Percentiles rank a stretch among this genome's conserved stretches.
Evolutionary conservation across 352 stramenopile species (phyloP).

Genomic region (Pythium monospermum): DNA sequence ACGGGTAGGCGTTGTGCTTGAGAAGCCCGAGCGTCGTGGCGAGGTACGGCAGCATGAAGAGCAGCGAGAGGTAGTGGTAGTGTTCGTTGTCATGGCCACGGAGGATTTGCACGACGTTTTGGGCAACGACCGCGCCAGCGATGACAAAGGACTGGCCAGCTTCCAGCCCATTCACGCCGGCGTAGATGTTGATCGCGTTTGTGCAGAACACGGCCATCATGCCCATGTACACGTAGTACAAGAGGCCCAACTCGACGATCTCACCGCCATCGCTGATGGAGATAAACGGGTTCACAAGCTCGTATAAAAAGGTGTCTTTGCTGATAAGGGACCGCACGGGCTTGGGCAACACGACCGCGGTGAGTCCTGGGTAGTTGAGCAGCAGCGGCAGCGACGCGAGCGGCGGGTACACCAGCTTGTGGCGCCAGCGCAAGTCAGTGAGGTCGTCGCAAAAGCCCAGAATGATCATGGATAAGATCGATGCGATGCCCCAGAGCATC

Average conservation of each 20-base stretch:
- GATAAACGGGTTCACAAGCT: slow-evolving; percentile 57
- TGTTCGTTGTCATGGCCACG: slow-evolving; percentile 77
- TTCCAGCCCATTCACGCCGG: slow-evolving; percentile 98
- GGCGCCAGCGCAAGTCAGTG: slow-evolving; percentile 92
- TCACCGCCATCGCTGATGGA: slow-evolving; percentile 72
- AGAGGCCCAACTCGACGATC: slow-evolving; percentile 89
- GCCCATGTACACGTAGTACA: slow-evolving; percentile 98
- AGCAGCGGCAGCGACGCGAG: slow-evolving; percentile 96
- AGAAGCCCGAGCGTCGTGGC: slow-evolving; percentile 92
- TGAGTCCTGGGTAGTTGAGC: slow-evolving; percentile 95
- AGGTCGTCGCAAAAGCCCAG: slow-evolving; percentile 95
- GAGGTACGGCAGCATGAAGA: slow-evolving; percentile 97
- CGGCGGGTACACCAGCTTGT: slow-evolving; percentile 97
- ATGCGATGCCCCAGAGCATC: slow-evolving; percentile 79
- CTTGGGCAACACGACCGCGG: slow-evolving; percentile 92
- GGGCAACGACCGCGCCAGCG: slow-evolving; percentile 90
- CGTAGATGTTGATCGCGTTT: slow-evolving; percentile 99
- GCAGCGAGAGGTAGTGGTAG: slow-evolving; percentile 94
- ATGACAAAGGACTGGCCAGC: slow-evolving; percentile 93
- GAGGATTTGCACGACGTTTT: slow-evolving; percentile 95
- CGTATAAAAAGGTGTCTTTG: slow-evolving; percentile 51
- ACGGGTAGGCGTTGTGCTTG: slow-evolving; percentile 97
- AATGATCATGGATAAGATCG: slow-evolving; percentile 90
- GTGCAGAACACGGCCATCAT: slow-evolving; percentile 99
- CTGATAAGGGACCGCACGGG: slow-evolving; percentile 67